Evolutionary conservation across 352 stramenopile genomes (phyloP).

Genomic region (Globisporangium canariense): DNA sequence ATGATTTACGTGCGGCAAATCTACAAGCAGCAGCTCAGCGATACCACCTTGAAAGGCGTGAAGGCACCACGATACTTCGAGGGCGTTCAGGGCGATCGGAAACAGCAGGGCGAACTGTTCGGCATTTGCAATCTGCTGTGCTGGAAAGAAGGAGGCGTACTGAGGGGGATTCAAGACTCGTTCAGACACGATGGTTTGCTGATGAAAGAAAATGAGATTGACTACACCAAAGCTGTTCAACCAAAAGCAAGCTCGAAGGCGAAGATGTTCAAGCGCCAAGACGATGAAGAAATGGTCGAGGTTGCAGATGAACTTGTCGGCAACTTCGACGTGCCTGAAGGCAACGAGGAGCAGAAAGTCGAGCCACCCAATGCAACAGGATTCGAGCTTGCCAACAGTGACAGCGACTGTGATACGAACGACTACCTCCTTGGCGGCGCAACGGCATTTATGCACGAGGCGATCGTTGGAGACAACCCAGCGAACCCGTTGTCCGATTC

Average conservation of each 20-base stretch:
- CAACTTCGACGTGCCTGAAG: conserved; percentile 10
- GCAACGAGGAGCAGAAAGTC: neutral
- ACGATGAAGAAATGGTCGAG: conserved; percentile 22
- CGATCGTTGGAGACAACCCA: conserved; percentile 15
- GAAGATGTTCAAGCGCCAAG: conserved; percentile 8
- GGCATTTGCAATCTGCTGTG: conserved; percentile 73
- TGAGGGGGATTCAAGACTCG: conserved; percentile 74
- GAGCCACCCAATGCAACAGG: neutral
- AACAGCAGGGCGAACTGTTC: conserved; percentile 75
- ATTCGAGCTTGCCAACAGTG: neutral
- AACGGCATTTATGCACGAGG: conserved; percentile 14
- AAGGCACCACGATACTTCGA: conserved; percentile 78
- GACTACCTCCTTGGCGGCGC: conserved; percentile 7
- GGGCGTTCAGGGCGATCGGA: conserved; percentile 69
- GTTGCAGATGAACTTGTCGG: conserved; percentile 18
- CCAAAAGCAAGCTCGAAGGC: neutral
- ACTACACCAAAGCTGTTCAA: conserved; percentile 28
- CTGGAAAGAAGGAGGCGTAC: conserved; percentile 66
- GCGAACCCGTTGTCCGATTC: conserved; percentile 1
- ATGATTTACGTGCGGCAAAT: conserved; percentile 88
- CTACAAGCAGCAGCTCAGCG: conserved; percentile 84
- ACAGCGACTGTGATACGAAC: conserved; percentile 7
- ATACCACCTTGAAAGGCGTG: conserved; percentile 72
- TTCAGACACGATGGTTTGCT: conserved; percentile 57
- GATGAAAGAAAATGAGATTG: conserved; percentile 54